Percentiles rank a stretch among this genome's conserved stretches.
Evolutionary conservation across 2,329 filamentous ascomycete species (phyloP).

Genomic region (Colletotrichum tabaci): DNA sequence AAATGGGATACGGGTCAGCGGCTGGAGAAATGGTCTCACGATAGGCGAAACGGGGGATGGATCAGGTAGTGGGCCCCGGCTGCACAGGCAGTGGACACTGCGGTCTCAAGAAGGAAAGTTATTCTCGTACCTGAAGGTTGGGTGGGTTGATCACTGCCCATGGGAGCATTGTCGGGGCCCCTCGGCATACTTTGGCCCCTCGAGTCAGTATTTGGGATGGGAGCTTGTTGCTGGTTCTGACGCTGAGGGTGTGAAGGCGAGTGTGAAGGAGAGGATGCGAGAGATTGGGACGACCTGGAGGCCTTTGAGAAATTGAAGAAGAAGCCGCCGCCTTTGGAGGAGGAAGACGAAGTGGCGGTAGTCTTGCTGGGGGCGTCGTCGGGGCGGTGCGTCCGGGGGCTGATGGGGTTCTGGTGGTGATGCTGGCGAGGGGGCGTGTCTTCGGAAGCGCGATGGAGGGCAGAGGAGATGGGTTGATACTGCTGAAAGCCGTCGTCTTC

Average conservation of each 20-base stretch:
- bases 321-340: slow-evolving; percentile 63
- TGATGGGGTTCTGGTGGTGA: slow-evolving; percentile 46
- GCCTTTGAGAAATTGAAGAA: slow-evolving; percentile 67
- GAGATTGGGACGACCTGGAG: slow-evolving; percentile 57
- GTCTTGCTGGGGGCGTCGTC: slow-evolving; percentile 52
- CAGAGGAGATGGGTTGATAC: slow-evolving; percentile 49
- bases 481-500: slow-evolving; percentile 45
- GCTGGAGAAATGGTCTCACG: slow-evolving; percentile 41
- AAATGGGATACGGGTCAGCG: slow-evolving; percentile 38
- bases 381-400: slow-evolving; percentile 46
- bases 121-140: slow-evolving; percentile 44
- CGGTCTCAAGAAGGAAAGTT: slow-evolving; percentile 42
- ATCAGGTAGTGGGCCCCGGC: slow-evolving; percentile 39
- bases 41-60: slow-evolving; percentile 43
- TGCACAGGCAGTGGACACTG: slow-evolving; percentile 41
- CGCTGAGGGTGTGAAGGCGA: slow-evolving; percentile 41
- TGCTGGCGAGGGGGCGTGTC: slow-evolving; percentile 45
- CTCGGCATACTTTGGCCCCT: slow-evolving; percentile 57
- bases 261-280: slow-evolving; percentile 45
- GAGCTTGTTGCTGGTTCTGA: slow-evolving; percentile 45
- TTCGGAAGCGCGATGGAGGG: slow-evolving; percentile 45
- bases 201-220: slow-evolving; percentile 52
- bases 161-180: slow-evolving; percentile 51
- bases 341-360: not conserved
- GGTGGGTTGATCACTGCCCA: slow-evolving; percentile 38